Evolutionary conservation across 1,284 basidiomycete species (phyloP).

Genomic region (Ceratobasidium sp.): DNA sequence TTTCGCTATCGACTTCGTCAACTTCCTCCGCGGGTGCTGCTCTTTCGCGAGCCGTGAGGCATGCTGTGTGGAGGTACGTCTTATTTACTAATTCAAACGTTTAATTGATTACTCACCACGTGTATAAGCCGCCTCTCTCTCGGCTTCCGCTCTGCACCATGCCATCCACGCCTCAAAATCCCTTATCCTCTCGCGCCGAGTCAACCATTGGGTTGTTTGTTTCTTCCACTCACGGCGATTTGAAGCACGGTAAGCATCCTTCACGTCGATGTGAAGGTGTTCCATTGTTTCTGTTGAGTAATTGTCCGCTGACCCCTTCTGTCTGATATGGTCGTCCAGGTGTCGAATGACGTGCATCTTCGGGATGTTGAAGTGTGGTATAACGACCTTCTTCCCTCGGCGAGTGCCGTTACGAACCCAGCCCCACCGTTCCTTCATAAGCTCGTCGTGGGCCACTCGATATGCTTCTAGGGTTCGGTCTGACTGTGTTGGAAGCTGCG

Average conservation of each 20-base stretch:
- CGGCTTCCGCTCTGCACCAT: no score
- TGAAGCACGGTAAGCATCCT: slow-evolving; percentile 43
- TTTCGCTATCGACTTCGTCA: no score
- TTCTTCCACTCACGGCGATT: slow-evolving; percentile 22
- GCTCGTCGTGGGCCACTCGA: neutral
- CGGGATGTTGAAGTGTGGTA: slow-evolving; percentile 21
- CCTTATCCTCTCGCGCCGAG: neutral
- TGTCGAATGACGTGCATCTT: slow-evolving; percentile 15
- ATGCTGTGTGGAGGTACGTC: no score
- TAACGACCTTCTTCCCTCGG: neutral
- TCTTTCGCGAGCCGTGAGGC: no score
- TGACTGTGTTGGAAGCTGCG: slow-evolving; percentile 23
- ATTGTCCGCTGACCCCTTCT: slow-evolving; percentile 20
- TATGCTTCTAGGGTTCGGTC: slow-evolving; percentile 18
- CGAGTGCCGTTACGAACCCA: neutral
- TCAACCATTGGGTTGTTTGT: slow-evolving; percentile 43
- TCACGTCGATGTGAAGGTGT: slow-evolving; percentile 45
- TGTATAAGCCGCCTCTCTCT: no score
- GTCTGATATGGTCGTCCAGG: neutral
- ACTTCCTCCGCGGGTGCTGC: no score
- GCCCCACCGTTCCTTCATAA: slow-evolving; percentile 15
- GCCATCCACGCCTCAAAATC: neutral
- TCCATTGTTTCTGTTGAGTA: slow-evolving; percentile 47
- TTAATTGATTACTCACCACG: no score
- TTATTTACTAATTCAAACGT: no score